Evolutionary conservation across 2,329 filamentous ascomycete genomes (phyloP), one percentile per base, ranked within the genome.

Genomic region (Cladosporium oxysporum): DNA sequence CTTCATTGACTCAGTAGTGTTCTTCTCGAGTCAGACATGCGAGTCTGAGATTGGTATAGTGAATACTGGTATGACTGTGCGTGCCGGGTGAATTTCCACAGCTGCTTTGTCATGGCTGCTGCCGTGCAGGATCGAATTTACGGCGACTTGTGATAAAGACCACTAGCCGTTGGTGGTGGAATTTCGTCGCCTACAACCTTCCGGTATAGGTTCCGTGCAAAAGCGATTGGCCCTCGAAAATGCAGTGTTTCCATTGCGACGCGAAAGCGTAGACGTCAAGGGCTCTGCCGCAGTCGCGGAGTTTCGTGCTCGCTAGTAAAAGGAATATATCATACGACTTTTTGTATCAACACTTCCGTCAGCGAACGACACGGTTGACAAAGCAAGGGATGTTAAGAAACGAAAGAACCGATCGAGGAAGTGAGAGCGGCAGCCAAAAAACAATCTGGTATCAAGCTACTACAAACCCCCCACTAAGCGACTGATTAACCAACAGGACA

Each of bases 361-460:
- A 44, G 37, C 16, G 7, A 44, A 44, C 18, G 37, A n/a, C 37
- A 44, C 2, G 37, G n/a, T 44, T 21, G 41, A 47, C 41, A 47
- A 12, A 11, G n/a, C 41, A 47, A 47, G 41, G 4, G 8, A 47
- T 21, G 5, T 12, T 5, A 2, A 12, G 12, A 3, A 47, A 12
- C 1, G 6, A 47, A 21, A 2, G n/a, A 23, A n/a, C 12, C n/a
- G n/a, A 23, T 47, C n/a, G 7, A 47, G 8, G 10, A 21, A 21
- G 18, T 47, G 41, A 47, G 41, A 47, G 41, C 10, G 14, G 41
- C n/a, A 47, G 41, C 41, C n/a, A 47, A 47, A 47, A 47, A n/a
- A 23, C 41, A 47, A 47, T 47, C 31, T 31, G 52, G 52, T 55
- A 55, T 55, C 52, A 55, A n/a, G 29, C 52, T 55, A 55, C 52